phyloP scores from a whole-genome alignment of 177 flowering plant species.

The Tripterygium wilfordii region DNA sequence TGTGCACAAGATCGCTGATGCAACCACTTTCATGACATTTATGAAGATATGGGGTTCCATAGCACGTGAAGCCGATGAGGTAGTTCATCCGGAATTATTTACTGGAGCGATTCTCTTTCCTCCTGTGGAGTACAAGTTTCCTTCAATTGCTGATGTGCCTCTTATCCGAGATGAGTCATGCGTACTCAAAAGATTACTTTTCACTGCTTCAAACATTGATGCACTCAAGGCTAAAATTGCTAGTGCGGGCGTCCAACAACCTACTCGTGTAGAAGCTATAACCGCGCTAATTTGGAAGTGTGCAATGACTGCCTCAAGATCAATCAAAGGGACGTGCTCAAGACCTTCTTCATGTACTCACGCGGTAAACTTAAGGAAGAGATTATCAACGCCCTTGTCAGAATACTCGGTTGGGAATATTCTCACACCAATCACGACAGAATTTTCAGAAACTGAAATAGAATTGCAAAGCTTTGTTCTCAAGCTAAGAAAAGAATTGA shows the following conservation, averaged over 20 bases:
- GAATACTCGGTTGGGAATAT: not conserved
- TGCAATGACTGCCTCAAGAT: constrained; percentile 1
- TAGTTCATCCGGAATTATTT: not conserved
- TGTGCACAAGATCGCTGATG: not conserved
- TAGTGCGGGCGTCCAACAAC: not conserved
- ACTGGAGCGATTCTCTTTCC: not conserved
- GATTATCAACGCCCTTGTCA: no score
- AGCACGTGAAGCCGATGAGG: no score
- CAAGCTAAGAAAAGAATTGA: no score
- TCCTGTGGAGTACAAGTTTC: no score
- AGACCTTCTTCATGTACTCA: not conserved
- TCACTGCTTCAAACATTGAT: not conserved
- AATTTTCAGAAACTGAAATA: not conserved
- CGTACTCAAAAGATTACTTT: no score
- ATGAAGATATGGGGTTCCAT: not conserved
- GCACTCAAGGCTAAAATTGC: not conserved
- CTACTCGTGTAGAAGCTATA: no score
- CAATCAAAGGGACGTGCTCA: not conserved
- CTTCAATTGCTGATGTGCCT: no score
- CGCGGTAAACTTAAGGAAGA: not conserved
- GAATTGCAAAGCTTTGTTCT: no score
- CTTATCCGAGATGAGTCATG: no score
- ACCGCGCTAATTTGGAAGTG: constrained; percentile 9
- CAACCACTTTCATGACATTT: not conserved
- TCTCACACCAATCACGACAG: not conserved